Conservation (phyloP, 139 green algal genomes). For the Chlorella ohadii region DNA sequence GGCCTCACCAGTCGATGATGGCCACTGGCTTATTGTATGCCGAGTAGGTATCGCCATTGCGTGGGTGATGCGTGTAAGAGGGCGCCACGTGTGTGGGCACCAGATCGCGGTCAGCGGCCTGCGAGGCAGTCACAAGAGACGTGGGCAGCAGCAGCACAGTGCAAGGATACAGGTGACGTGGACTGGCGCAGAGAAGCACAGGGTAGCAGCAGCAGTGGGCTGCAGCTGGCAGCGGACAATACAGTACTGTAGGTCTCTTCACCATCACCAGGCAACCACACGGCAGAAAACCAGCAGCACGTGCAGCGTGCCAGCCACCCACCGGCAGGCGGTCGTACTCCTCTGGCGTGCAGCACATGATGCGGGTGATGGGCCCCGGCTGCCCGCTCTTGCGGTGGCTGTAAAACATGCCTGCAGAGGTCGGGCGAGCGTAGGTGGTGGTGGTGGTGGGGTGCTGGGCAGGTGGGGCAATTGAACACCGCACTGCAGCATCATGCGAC, state of each 20-base stretch:
- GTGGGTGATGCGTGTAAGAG: constrained; percentile 59
- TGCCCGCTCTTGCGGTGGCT: constrained; percentile 66
- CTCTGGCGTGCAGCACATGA: constrained; percentile 80
- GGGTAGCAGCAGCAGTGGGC: too few relatives aligned
- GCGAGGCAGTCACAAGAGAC: too few relatives aligned
- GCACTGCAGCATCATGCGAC: not conserved
- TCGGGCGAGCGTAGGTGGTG: not conserved
- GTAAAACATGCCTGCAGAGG: constrained; percentile 51
- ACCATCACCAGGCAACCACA: too few relatives aligned
- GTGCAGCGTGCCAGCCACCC: too few relatives aligned
- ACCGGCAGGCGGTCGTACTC: constrained; percentile 45
- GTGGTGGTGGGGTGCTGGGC: not conserved
- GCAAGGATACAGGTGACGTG: too few relatives aligned
- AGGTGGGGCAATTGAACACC: not conserved
- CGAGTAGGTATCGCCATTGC: constrained; percentile 46
- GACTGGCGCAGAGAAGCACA: too few relatives aligned
- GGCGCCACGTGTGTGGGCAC: constrained; percentile 75
- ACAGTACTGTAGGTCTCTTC: too few relatives aligned
- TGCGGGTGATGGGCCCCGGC: constrained; percentile 72
- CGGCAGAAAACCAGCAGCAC: too few relatives aligned
- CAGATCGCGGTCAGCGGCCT: constrained; percentile 36
- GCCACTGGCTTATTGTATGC: constrained; percentile 79
- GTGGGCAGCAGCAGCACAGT: too few relatives aligned
- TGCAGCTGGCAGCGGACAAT: too few relatives aligned
- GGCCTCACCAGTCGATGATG: constrained; percentile 76